A percentile compares a stretch with the other conserved stretches of the same genome.
Evolutionary conservation across 176 grass and related monocot species (phyloP).

Genomic region (Typha latifolia): DNA sequence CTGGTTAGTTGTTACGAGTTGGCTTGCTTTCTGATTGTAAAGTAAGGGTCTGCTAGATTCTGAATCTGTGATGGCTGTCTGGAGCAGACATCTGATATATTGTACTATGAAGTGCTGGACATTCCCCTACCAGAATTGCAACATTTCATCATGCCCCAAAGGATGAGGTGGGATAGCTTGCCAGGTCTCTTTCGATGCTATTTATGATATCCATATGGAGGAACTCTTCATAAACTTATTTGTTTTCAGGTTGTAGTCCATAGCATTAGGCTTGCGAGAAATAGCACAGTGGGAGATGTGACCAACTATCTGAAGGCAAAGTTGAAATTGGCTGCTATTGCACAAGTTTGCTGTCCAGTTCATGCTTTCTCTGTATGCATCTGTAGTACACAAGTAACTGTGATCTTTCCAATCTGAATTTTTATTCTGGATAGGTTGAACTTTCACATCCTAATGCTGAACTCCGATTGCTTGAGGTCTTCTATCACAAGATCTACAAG

Average conservation of each 20-base stretch:
- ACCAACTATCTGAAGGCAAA: conserved; percentile 85
- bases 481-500: conserved; percentile 98
- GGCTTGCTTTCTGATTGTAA: background rate
- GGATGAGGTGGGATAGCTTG: conserved; percentile 62
- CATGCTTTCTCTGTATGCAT: background rate
- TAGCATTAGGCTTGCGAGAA: conserved; percentile 83
- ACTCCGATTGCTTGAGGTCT: conserved; percentile 78
- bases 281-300: conserved; percentile 82
- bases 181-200: background rate
- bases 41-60: background rate
- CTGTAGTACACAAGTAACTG: background rate
- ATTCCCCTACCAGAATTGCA: conserved; percentile 93
- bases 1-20: background rate
- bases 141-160: conserved; percentile 89
- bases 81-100: conserved; percentile 69
- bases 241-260: conserved; percentile 64
- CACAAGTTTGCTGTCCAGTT: background rate
- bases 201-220: background rate
- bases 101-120: conserved; percentile 95
- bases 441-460: conserved; percentile 74
- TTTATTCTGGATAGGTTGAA: conserved; percentile 55
- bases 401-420: conserved; percentile 3
- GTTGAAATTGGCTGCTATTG: conserved; percentile 23
- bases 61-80: conserved; percentile 2
- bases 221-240: conserved; percentile 1